Percentiles rank a stretch among this genome's conserved stretches.
Evolutionary conservation across 2,329 filamentous ascomycete genomes (phyloP).

Genomic region (Zasmidium citrigriseum): DNA sequence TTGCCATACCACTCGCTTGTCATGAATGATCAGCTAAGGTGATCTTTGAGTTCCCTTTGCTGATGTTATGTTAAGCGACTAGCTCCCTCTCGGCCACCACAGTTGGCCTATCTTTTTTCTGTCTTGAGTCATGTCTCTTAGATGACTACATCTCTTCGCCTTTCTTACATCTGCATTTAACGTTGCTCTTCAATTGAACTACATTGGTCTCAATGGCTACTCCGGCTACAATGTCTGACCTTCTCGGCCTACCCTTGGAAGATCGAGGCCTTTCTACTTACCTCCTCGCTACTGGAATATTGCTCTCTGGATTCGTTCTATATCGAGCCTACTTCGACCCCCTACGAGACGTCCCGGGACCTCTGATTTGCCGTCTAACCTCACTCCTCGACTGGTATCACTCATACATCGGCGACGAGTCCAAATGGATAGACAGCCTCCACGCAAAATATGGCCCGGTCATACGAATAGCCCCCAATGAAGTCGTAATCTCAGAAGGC

Average conservation of each 20-base stretch:
- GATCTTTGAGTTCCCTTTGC: too few species aligned
- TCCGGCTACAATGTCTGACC: neutral
- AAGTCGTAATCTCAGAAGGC: slow-evolving; percentile 52
- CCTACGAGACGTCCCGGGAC: slow-evolving; percentile 36
- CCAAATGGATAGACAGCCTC: slow-evolving; percentile 24
- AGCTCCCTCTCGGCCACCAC: neutral
- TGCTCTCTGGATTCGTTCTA: slow-evolving; percentile 16
- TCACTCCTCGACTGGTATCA: slow-evolving; percentile 31
- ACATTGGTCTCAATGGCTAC: neutral
- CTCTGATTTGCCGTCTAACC: slow-evolving; percentile 30
- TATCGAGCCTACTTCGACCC: slow-evolving; percentile 39
- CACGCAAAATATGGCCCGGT: slow-evolving; percentile 70
- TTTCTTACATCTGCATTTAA: too few species aligned
- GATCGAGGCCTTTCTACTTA: neutral
- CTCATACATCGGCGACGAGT: slow-evolving; percentile 33
- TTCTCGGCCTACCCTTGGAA: neutral
- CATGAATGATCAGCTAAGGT: neutral
- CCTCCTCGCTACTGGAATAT: neutral
- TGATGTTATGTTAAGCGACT: neutral
- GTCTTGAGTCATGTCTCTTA: neutral
- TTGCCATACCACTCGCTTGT: neutral
- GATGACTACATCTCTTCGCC: neutral
- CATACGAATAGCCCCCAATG: slow-evolving; percentile 72
- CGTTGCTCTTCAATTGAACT: too few species aligned
- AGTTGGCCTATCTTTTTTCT: neutral